Evolutionary conservation across 768 basidiomycete species (phyloP).

Genomic region (Lactarius quietus): DNA sequence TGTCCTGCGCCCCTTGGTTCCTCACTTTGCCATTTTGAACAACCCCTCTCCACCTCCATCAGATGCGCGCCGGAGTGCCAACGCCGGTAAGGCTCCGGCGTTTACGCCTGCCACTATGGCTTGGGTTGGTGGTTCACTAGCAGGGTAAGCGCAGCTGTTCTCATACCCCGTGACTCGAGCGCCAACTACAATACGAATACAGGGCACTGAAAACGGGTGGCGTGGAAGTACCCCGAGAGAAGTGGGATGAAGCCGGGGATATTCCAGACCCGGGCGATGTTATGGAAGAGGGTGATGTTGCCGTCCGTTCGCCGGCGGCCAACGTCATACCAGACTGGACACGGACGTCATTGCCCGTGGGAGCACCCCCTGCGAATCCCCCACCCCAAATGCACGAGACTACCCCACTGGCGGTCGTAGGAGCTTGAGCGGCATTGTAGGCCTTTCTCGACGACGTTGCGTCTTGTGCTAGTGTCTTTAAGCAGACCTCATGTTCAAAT

Average conservation of each 20-base stretch:
- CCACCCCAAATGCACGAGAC: slow-evolving; percentile 21
- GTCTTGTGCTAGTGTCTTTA: not conserved
- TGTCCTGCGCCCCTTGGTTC: slow-evolving; percentile 62
- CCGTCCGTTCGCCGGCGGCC: slow-evolving; percentile 18
- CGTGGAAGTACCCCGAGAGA: slow-evolving; percentile 74
- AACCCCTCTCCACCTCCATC: slow-evolving; percentile 61
- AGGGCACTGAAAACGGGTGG: slow-evolving; percentile 88
- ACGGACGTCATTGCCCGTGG: slow-evolving; percentile 52
- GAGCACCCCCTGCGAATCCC: slow-evolving; percentile 56
- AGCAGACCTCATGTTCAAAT: not conserved
- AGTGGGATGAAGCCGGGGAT: slow-evolving; percentile 72
- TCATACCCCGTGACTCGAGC: not conserved
- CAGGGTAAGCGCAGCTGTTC: slow-evolving; percentile 57
- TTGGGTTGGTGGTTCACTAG: slow-evolving; percentile 93
- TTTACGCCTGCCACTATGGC: slow-evolving; percentile 77
- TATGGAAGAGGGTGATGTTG: slow-evolving; percentile 33
- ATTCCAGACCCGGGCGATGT: slow-evolving; percentile 37
- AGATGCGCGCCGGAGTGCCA: slow-evolving; percentile 50
- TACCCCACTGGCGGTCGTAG: slow-evolving; percentile 33
- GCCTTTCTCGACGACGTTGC: not conserved
- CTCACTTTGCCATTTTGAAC: slow-evolving; percentile 80
- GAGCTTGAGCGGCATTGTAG: slow-evolving; percentile 32
- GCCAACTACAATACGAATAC: slow-evolving; percentile 7
- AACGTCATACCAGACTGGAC: slow-evolving; percentile 83
- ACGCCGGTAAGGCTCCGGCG: slow-evolving; percentile 82